Conservation (phyloP, 2,329 filamentous ascomycete species). For the Arthrobotrys musiformis region DNA sequence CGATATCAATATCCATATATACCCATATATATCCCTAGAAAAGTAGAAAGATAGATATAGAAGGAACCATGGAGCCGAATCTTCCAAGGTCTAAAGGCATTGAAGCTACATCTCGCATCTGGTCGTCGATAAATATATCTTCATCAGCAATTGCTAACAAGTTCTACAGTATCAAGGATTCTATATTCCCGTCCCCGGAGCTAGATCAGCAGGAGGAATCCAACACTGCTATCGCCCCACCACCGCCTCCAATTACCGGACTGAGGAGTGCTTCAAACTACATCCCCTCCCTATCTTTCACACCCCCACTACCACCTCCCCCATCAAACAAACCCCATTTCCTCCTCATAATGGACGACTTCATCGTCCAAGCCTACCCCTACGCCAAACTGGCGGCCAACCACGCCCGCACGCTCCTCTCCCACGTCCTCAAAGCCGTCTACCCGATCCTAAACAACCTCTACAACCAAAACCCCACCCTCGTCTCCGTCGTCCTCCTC, state of each 20-base stretch:
- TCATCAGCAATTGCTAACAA: conserved; percentile 19
- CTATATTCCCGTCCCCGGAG: neutral
- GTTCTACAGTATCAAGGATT: neutral
- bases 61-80: too few relatives aligned
- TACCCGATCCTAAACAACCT: conserved; percentile 47
- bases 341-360: conserved; percentile 38
- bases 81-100: neutral
- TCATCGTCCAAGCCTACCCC: conserved; percentile 32
- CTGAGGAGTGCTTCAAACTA: neutral
- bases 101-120: conserved; percentile 1
- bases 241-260: neutral
- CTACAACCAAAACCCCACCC: conserved; percentile 46
- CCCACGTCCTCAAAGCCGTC: conserved; percentile 23
- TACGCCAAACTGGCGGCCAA: conserved; percentile 6
- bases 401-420: conserved; percentile 16
- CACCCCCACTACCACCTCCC: neutral
- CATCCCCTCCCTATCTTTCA: neutral
- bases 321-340: neutral
- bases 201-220: too few relatives aligned
- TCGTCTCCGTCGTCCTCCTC: conserved; percentile 43
- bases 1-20: too few relatives aligned
- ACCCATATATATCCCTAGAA: neutral
- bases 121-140: conserved; percentile 3
- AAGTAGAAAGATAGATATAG: too few relatives aligned
- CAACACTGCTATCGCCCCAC: neutral